Evolutionary conservation across 2,329 filamentous ascomycete species (phyloP).

Genomic region (Scleromitrula shiraiana): DNA sequence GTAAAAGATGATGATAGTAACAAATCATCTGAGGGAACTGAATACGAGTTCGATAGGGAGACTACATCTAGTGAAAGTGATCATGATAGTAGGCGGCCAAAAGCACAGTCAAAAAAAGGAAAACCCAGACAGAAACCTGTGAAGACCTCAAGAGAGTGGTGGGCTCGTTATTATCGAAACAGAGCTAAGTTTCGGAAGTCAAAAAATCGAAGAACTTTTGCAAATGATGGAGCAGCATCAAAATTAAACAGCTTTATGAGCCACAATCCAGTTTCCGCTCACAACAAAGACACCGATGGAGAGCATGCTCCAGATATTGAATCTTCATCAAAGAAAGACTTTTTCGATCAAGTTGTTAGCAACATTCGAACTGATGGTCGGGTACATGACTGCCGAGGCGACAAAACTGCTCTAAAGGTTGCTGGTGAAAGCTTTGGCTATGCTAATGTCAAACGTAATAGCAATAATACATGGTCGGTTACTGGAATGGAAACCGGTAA

Average conservation of each 20-base stretch:
- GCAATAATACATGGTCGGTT: background rate
- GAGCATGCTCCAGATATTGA: background rate
- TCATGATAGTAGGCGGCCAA: background rate
- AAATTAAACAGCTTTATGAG: background rate
- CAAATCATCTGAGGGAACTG: background rate
- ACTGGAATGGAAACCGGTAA: background rate
- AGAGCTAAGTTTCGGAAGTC: background rate
- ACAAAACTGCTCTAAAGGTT: background rate
- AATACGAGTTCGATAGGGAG: background rate
- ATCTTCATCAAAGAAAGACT: background rate
- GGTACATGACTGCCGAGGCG: background rate
- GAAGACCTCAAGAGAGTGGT: conserved; percentile 1
- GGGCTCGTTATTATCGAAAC: background rate
- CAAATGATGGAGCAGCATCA: background rate
- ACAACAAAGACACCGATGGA: background rate
- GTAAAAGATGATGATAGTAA: too few species aligned
- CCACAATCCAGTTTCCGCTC: background rate
- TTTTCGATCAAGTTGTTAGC: background rate
- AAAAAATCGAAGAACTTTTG: background rate
- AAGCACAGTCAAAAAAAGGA: background rate
- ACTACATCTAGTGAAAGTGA: background rate
- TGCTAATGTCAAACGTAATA: background rate
- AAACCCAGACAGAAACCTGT: background rate
- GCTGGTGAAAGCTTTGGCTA: conserved; percentile 1
- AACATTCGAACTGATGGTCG: background rate